These are phyloP conservation scores for Neoarthrinium moseri DNA, from an alignment of 2,329 filamentous ascomycete genomes.

Conservation along the genomic window DNA sequence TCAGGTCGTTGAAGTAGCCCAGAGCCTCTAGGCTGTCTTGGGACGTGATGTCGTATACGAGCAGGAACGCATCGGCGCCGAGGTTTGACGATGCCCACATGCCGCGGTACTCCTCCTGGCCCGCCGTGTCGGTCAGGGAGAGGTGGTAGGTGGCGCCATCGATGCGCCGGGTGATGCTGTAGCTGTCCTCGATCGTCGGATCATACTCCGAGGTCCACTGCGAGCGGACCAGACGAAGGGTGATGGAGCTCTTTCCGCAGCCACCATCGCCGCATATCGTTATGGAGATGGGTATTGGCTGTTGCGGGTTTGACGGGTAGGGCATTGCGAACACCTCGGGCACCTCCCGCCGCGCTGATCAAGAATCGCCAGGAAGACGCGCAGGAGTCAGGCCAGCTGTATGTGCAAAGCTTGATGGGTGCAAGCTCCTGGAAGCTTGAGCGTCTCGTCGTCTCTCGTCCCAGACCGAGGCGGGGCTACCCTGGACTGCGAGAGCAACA, in stretches of 20 bases:
- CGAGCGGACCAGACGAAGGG: conserved; percentile 75
- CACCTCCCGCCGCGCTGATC: no score
- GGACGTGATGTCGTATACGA: conserved; percentile 85
- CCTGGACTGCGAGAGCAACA: no score
- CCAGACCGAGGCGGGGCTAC: no score
- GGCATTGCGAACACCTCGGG: no score
- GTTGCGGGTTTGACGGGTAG: conserved; percentile 24
- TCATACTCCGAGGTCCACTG: conserved; percentile 85
- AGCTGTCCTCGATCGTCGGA: conserved; percentile 80
- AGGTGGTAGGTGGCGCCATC: conserved; percentile 81
- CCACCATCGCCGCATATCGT: conserved; percentile 86
- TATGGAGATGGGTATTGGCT: conserved; percentile 63
- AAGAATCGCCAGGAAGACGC: no score
- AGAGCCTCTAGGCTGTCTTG: conserved; percentile 67
- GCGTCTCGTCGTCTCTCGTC: no score
- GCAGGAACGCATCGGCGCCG: conserved; percentile 76
- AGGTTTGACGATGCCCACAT: conserved; percentile 83
- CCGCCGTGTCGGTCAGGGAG: conserved; percentile 77
- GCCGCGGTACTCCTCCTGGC: conserved; percentile 86
- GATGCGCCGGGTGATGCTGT: conserved; percentile 76
- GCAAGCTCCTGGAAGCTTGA: no score
- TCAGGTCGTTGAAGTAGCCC: conserved; percentile 77
- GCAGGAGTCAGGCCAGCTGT: no score
- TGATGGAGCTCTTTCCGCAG: conserved; percentile 83
- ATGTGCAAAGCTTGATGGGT: no score